Evolutionary conservation across 352 stramenopile species (phyloP).

Genomic region (Pythium scleroteichum): DNA sequence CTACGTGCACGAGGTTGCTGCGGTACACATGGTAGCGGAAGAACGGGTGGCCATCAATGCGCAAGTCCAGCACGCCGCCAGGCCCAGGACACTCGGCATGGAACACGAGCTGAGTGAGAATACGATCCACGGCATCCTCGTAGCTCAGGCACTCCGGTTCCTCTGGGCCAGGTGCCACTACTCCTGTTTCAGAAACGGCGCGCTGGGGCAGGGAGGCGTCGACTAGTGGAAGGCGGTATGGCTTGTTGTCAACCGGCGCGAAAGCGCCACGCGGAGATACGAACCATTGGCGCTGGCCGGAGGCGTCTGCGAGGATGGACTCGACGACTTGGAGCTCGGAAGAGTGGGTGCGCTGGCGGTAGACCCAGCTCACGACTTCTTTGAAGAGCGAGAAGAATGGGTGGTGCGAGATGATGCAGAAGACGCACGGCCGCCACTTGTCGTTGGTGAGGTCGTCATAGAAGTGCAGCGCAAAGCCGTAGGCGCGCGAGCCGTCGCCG

Average conservation of each 20-base stretch:
- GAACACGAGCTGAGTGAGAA: conserved; percentile 42
- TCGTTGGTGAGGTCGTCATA: conserved; percentile 39
- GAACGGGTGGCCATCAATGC: conserved; percentile 37
- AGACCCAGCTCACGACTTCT: conserved; percentile 73
- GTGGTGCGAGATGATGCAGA: conserved; percentile 81
- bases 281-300: conserved; percentile 54
- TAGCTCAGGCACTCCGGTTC: background rate
- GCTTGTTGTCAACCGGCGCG: conserved; percentile 1
- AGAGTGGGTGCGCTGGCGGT: conserved; percentile 39
- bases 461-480: conserved; percentile 71
- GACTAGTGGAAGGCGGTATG: conserved; percentile 7
- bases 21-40: conserved; percentile 66
- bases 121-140: conserved; percentile 16
- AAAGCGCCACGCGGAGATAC: conserved; percentile 37
- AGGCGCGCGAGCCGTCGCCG: conserved; percentile 68
- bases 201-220: conserved; percentile 1
- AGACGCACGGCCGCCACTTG: conserved; percentile 53
- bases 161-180: background rate
- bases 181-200: conserved; percentile 7
- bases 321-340: conserved; percentile 38
- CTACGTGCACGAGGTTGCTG: conserved; percentile 56
- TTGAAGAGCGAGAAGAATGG: conserved; percentile 85
- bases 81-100: conserved; percentile 29
- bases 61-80: conserved; percentile 42
- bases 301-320: conserved; percentile 45